Evolutionary conservation across 495 filamentous ascomycete species (phyloP), one percentile per base, ranked within the genome.

Genomic region (Aspergillus incahuasiensis): DNA sequence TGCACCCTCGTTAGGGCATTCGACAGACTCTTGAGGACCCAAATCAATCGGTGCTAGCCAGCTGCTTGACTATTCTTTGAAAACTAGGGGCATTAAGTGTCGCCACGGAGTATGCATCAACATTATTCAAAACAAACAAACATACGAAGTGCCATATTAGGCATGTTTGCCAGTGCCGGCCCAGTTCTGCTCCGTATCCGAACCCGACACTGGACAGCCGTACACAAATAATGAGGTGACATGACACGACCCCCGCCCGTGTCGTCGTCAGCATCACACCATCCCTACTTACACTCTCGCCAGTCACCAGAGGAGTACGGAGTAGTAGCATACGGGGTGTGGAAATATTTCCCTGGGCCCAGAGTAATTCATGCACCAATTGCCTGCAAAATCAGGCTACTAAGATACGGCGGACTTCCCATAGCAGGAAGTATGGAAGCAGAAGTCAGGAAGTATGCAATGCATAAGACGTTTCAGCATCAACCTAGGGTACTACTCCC

Each of bases 261-360:
- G 44, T 46, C 45, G 45, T 48, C 45, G 45, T 48, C 45, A 48
- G 45, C 45, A 48, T 48, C 45, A 48, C 45, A 48, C 45, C 45
- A 48, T 48, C 45, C 21, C 13, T 25, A 13, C 41, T 21, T 9
- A 21, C 19, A 18, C 12, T 9, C 39, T 42, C n/a, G 19, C 25
- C 25, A 5, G 3, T 42, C n/a, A 42, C 39, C 25, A 3, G 3
- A 28, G 3, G 25, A 28, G 25, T 28, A n/a, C n/a, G n/a, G 19
- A 11, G 9, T 6, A 21, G 20, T 43, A 19, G 41, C 18, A 6
- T 20, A 20, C 18, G 18, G 39, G n/a, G n/a, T n/a, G n/a, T n/a
- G n/a, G n/a, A n/a, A n/a, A n/a, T n/a, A n/a, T n/a, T n/a, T n/a
- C n/a, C n/a, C n/a, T n/a, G n/a, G 25, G 8, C 25, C 25, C 25